Base-by-base conservation (phyloP, 140 eudicot genomes). In the Stevia rebaudiana region DNA sequence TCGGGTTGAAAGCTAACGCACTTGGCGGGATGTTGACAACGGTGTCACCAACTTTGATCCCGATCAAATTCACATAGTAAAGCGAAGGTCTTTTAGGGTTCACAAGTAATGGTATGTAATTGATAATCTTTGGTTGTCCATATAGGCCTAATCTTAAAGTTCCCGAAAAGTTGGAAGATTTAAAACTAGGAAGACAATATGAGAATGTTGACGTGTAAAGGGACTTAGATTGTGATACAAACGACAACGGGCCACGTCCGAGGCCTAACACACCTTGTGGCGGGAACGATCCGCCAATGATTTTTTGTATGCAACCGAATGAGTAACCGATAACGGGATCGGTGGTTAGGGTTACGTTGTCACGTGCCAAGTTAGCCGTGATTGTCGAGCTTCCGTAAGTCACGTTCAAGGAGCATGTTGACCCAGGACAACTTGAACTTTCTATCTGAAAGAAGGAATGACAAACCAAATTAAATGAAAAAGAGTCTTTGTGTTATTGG, bases 231-330 rank as follows among this genome's bases (percentile, higher is more conserved):
- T 89, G 97, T 13, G 91, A 71, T 49, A 83, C 53, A 3, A 89
- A 79, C 0, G 97, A 89, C 44, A 81, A 52, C 19, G 97, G 86
- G 54, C 97, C 97, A 54, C 95, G 88, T 24, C 95, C 97, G 42
- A 89, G 78, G 46, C 97, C 97, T 77, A 89, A 50, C 16, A 89
- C 76, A 0, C 97, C 97, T 49, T 89, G 97, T 8, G 94, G 87
- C 0, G 95, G 97, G 31, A 79, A 33, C 6, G 95, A 86, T 30
- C 63, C 71, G 0, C 97, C 97, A 16, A 74, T 61, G 33, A 77
- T 55, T 22, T 74, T 77, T 12, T 37, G 40, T 13, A 89, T 67
- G 79, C 95, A 86, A 3, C 95, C 82, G 56, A 89, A 89, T 25
- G 91, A 62, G 83, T 83, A 89, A 48, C 83, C 80, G 0, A 68